These are phyloP conservation scores for Herpetomonas tarakana DNA, from an alignment of 208 protist species.

Conservation along the genomic window DNA sequence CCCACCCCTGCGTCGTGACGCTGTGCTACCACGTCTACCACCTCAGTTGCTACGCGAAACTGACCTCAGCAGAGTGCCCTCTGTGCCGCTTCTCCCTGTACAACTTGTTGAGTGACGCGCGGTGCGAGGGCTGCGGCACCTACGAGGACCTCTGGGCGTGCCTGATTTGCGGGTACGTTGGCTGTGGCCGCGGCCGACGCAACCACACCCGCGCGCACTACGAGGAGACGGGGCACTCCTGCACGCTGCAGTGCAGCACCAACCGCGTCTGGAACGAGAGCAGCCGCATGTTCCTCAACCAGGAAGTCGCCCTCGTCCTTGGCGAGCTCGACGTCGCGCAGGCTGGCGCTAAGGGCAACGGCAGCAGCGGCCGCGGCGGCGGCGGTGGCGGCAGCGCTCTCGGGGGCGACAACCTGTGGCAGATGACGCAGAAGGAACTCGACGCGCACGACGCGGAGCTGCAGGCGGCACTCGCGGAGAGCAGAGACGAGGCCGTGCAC, in stretches of 20 bases:
- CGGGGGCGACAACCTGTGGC: not conserved
- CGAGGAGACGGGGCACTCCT: slow-evolving; percentile 60
- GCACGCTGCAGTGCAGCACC: slow-evolving; percentile 64
- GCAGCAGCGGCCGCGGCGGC: not conserved
- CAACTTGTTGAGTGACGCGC: slow-evolving; percentile 60
- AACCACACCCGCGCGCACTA: slow-evolving; percentile 62
- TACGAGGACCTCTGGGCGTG: slow-evolving; percentile 84
- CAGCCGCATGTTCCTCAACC: slow-evolving; percentile 69
- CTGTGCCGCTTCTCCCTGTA: slow-evolving; percentile 80
- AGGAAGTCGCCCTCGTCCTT: slow-evolving; percentile 69
- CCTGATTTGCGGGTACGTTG: slow-evolving; percentile 75
- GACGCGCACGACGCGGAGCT: not conserved
- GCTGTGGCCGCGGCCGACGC: slow-evolving; percentile 54
- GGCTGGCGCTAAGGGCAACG: slow-evolving; percentile 9
- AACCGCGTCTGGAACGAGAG: slow-evolving; percentile 65
- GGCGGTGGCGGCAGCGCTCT: not conserved
- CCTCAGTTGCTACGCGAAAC: slow-evolving; percentile 54
- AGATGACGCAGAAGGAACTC: not conserved
- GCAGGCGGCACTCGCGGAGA: not conserved
- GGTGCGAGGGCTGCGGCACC: slow-evolving; percentile 67
- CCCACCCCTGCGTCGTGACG: slow-evolving; percentile 46
- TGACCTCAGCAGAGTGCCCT: slow-evolving; percentile 60
- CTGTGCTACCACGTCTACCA: slow-evolving; percentile 79
- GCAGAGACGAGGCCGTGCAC: slow-evolving; percentile 13
- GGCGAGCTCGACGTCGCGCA: slow-evolving; percentile 26